Base-by-base conservation (phyloP, 495 filamentous ascomycete genomes). In the Podospora pseudopauciseta region DNA sequence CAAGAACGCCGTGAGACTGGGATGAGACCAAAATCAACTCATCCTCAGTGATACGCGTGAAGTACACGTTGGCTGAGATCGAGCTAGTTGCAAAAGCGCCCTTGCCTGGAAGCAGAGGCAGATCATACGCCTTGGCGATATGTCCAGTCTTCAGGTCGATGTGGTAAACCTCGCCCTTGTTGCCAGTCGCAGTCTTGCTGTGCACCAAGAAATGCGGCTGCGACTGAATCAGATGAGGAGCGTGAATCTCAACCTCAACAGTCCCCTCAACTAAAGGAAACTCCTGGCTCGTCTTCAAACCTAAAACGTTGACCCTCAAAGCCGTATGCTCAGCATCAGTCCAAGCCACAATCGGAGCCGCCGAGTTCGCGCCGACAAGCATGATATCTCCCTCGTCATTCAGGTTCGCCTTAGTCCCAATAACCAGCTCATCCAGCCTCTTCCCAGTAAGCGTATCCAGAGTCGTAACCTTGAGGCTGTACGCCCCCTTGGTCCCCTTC, bases 81-180 rank as follows among this genome's bases (percentile, higher is more conserved):
- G 87, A 91, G 79, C 89, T 96, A 0, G 87, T 88, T 3, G 95
- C 90, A 73, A 97, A 92, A 3, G 88, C 87, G 39, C 92, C 93
- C 63, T 81, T 81, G 5, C 90, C 91, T 27, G 84, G 73, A 27
- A 92, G 66, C 44, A 86, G 85, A 2, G 93, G 91, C 4, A 97
- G 82, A 28, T 86, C 82, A 73, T 97, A 97, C 1, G 89, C 89
- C 74, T 92, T 92, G 1, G 81, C 83, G 34, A 94, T 84, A 5
- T 78, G 81, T 28, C 81, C 83, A n/a, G 84, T 86, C 74, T 86
- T 86, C 64, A 91, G 73, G 71, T 97, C 86, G 70, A 95, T 83
- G 70, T 95, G 92, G 74, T 88, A 97, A 32, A 97, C 90, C 69
- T 95, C 91, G 5, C 91, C 93, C 82, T 89, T 92, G 73, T 93